Percentiles rank a stretch among this genome's conserved stretches.
These are phyloP conservation scores for Carallia pectinifolia DNA, from an alignment of 345 rosid species.

Conservation along the genomic window DNA sequence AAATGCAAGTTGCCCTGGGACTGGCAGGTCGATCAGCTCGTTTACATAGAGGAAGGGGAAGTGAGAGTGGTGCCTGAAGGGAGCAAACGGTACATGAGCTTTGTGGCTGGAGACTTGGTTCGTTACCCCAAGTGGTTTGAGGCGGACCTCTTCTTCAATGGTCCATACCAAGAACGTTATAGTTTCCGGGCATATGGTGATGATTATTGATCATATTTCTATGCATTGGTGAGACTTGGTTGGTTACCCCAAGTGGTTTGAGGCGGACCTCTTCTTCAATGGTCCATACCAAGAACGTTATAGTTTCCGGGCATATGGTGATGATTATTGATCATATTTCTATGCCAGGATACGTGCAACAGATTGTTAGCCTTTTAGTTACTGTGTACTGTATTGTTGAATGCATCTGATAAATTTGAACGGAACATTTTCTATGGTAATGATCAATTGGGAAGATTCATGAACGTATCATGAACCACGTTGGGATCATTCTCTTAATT, in stretches of 20 bases:
- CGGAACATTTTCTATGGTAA: too few relatives aligned
- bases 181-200: conserved; percentile 86
- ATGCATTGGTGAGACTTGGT: conserved; percentile 49
- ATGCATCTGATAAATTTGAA: too few relatives aligned
- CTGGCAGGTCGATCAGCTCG: conserved; percentile 95
- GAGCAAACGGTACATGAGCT: conserved; percentile 67
- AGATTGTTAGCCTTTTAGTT: too few relatives aligned
- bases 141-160: conserved; percentile 87
- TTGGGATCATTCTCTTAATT: too few relatives aligned
- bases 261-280: conserved; percentile 87
- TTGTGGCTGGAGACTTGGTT: conserved; percentile 83
- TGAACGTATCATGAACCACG: too few relatives aligned
- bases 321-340: conserved; percentile 41
- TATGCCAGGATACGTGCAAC: too few relatives aligned
- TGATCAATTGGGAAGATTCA: too few relatives aligned
- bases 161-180: conserved; percentile 77
- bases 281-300: conserved; percentile 83
- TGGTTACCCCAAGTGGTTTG: conserved; percentile 92
- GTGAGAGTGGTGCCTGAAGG: conserved; percentile 94
- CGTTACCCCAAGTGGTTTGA: conserved; percentile 95
- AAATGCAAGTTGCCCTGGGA: conserved; percentile 83
- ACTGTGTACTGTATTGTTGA: too few relatives aligned
- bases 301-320: conserved; percentile 81
- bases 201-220: conserved; percentile 35
- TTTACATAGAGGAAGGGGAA: conserved; percentile 95